Evolutionary conservation across 805 yeast genomes (phyloP).

Genomic region (Nakazawaea wyomingensis): DNA sequence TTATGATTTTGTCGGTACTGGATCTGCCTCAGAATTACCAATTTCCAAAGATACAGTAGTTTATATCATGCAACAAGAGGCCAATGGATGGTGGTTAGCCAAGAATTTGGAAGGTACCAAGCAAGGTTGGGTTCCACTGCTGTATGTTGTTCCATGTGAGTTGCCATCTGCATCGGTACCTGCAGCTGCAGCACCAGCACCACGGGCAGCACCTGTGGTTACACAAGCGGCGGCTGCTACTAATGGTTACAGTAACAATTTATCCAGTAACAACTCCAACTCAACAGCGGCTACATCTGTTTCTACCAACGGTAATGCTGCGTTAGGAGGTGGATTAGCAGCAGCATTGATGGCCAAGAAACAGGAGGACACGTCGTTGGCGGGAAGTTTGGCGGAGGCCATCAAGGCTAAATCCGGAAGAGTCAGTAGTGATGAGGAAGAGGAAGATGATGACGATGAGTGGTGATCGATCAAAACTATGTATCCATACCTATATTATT

Average conservation of each 20-base stretch:
- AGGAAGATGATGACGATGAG: slow-evolving; percentile 56
- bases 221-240: slow-evolving; percentile 18
- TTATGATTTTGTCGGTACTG: slow-evolving; percentile 85
- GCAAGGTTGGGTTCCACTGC: slow-evolving; percentile 98
- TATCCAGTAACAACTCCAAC: slow-evolving; percentile 1
- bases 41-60: slow-evolving; percentile 72
- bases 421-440: slow-evolving; percentile 68
- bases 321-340: slow-evolving; percentile 49
- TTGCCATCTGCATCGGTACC: slow-evolving; percentile 38
- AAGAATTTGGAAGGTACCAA: slow-evolving; percentile 65
- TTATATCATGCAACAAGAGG: slow-evolving; percentile 63
- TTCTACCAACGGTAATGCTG: slow-evolving; percentile 30
- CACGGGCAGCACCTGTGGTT: slow-evolving; percentile 29
- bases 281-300: slow-evolving; percentile 21
- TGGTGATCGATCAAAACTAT: too few relatives aligned
- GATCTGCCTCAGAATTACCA: slow-evolving; percentile 76
- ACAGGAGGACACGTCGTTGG: slow-evolving; percentile 55
- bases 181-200: slow-evolving; percentile 13
- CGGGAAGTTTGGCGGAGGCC: slow-evolving; percentile 88
- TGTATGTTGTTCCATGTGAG: slow-evolving; percentile 66
- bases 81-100: slow-evolving; percentile 94
- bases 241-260: slow-evolving; percentile 17
- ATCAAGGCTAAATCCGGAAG: slow-evolving; percentile 71
- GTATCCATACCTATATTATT: too few relatives aligned
- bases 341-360: slow-evolving; percentile 63